phyloP scores from a whole-genome alignment of 2,329 filamentous ascomycete species.

The Fusarium pseudoanthophilum region DNA sequence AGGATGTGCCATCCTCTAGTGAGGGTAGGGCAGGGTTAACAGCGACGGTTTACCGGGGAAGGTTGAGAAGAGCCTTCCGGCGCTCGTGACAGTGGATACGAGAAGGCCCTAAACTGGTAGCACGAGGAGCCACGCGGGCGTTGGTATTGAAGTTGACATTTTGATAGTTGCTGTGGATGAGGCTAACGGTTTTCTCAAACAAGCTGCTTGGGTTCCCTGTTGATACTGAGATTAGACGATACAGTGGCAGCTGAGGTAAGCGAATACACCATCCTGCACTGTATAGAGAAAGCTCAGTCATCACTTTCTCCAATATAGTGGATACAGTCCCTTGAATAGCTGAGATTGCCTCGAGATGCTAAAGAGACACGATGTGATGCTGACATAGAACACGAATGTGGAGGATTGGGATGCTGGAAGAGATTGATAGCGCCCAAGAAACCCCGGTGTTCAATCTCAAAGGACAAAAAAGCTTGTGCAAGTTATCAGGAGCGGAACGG shows the following conservation, averaged over 20 bases:
- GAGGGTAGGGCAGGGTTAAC: conserved; percentile 38
- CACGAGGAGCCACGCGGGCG: conserved; percentile 16
- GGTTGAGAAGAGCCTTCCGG: conserved; percentile 15
- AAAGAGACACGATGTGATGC: conserved; percentile 17
- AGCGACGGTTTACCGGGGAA: conserved; percentile 18
- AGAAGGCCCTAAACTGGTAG: conserved; percentile 23
- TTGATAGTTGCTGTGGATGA: conserved; percentile 19
- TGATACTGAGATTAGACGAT: conserved; percentile 21
- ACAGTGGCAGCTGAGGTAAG: conserved; percentile 30
- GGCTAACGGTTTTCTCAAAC: conserved; percentile 33
- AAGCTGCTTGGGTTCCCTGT: conserved; percentile 37
- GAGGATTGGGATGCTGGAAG: conserved; percentile 31
- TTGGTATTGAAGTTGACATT: conserved; percentile 18
- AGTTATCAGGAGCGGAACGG: neutral
- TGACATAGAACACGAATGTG: conserved; percentile 9
- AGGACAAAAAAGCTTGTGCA: neutral
- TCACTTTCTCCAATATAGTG: conserved; percentile 1
- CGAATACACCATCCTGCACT: neutral
- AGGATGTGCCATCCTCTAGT: conserved; percentile 32
- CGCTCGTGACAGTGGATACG: conserved; percentile 34
- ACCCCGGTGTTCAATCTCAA: neutral
- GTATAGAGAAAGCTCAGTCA: conserved; percentile 9
- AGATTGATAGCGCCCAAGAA: neutral
- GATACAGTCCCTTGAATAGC: conserved; percentile 12
- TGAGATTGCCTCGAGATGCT: conserved; percentile 20